Evolutionary conservation across 148 eudicot genomes (phyloP).

Genomic region (Amaranthus cruentus): DNA sequence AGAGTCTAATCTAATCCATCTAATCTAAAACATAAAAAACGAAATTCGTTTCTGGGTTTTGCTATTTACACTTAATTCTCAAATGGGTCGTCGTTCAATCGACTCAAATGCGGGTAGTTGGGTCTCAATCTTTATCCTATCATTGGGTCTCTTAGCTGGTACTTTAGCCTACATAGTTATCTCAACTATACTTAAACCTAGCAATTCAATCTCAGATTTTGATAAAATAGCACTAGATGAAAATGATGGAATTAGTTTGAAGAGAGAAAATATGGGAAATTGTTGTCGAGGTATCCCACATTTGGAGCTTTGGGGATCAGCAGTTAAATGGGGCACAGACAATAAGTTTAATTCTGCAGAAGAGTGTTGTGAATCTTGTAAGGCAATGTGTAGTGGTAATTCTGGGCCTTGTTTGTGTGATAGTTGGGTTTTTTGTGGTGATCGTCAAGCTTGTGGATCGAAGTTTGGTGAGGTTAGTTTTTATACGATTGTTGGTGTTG

Average conservation of each 20-base stretch:
- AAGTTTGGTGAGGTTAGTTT: slow-evolving; percentile 64
- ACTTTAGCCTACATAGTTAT: slow-evolving; percentile 47
- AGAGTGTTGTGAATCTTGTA: slow-evolving; percentile 67
- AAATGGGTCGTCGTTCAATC: slow-evolving; percentile 72
- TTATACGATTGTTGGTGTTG: neutral
- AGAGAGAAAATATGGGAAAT: slow-evolving; percentile 24
- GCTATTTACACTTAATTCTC: slow-evolving; percentile 24
- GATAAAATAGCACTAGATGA: slow-evolving; percentile 10
- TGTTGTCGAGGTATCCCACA: slow-evolving; percentile 58
- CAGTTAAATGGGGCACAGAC: slow-evolving; percentile 70
- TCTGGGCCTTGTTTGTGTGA: slow-evolving; percentile 78
- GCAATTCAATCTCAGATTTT: neutral
- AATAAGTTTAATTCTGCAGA: slow-evolving; percentile 48
- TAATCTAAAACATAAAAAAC: neutral
- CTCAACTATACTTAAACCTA: slow-evolving; percentile 41
- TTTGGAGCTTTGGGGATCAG: slow-evolving; percentile 76
- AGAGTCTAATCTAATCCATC: neutral
- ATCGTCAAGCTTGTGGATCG: slow-evolving; percentile 50
- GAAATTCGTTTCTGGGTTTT: slow-evolving; percentile 26
- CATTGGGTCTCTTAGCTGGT: slow-evolving; percentile 51
- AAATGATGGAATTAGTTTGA: slow-evolving; percentile 9
- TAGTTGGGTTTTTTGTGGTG: slow-evolving; percentile 77
- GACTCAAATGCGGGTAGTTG: slow-evolving; percentile 51
- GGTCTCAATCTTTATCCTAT: slow-evolving; percentile 44
- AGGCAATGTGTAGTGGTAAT: slow-evolving; percentile 54